Percentiles rank a stretch among this genome's conserved stretches.
Conservation (phyloP, 805 yeast species). For the Saccharomycopsis amapae region DNA sequence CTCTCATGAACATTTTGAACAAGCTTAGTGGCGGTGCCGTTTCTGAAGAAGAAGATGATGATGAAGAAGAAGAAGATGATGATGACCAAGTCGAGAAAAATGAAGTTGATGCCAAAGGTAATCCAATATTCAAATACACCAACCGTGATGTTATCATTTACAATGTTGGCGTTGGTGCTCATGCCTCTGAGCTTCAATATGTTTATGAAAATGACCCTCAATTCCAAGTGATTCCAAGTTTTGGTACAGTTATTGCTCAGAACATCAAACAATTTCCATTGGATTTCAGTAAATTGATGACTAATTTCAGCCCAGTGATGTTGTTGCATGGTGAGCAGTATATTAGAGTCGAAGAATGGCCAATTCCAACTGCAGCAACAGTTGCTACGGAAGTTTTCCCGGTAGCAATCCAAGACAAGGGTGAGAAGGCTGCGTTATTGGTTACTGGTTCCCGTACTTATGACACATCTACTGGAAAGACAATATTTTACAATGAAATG, state of each 20-base stretch:
- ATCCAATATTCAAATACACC: constrained; percentile 46
- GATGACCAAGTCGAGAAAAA: constrained; percentile 42
- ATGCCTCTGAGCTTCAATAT: constrained; percentile 65
- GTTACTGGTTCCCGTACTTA: constrained; percentile 66
- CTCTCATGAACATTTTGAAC: constrained; percentile 70
- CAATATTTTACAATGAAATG: constrained; percentile 72
- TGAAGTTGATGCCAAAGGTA: constrained; percentile 35
- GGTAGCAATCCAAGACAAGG: constrained; percentile 74
- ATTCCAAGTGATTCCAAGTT: constrained; percentile 83
- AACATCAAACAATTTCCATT: constrained; percentile 5
- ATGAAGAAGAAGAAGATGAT: constrained; percentile 38
- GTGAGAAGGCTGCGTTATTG: constrained; percentile 71
- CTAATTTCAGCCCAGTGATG: constrained; percentile 81
- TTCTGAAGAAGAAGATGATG: constrained; percentile 37
- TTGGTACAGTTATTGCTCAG: constrained; percentile 69
- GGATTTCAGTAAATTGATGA: constrained; percentile 40
- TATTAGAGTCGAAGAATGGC: constrained; percentile 65
- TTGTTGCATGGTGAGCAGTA: constrained; percentile 95
- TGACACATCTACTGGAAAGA: constrained; percentile 62
- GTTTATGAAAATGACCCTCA: constrained; percentile 68
- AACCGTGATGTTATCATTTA: constrained; percentile 72
- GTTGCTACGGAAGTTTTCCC: constrained; percentile 59
- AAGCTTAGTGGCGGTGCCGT: constrained; percentile 42
- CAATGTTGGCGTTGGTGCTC: constrained; percentile 87
- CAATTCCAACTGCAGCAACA: constrained; percentile 66